Conservation (phyloP, 441 rosid species). For the Biscutella auriculata region DNA sequence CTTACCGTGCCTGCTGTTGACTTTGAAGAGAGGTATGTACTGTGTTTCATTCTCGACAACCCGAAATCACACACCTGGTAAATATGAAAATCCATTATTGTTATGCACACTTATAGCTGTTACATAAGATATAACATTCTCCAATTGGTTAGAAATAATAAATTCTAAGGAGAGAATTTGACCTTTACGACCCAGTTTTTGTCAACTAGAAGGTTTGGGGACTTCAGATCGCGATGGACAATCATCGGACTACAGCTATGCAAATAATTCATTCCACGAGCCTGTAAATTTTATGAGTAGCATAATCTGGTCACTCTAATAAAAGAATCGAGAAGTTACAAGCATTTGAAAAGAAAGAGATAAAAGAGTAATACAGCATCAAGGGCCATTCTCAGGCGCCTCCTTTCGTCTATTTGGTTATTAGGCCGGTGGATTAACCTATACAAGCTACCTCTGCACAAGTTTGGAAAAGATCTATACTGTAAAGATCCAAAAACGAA, state of each 20-base stretch:
- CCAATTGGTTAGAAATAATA: conserved; percentile 10
- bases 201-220: conserved; percentile 94
- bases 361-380: conserved; percentile 59
- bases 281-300: conserved; percentile 36
- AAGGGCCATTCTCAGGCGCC: conserved; percentile 90
- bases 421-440: conserved; percentile 82
- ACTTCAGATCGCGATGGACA: conserved; percentile 89
- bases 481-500: neutral
- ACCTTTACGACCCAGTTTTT: conserved; percentile 97
- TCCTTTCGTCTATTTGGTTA: conserved; percentile 84
- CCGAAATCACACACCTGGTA: conserved; percentile 86
- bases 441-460: conserved; percentile 96
- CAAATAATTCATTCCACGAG: conserved; percentile 96
- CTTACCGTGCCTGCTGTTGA: conserved; percentile 97
- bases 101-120: conserved; percentile 6
- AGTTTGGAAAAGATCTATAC: neutral
- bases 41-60: conserved; percentile 77
- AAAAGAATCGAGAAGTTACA: neutral
- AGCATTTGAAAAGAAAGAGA: neutral
- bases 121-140: neutral
- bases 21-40: conserved; percentile 84
- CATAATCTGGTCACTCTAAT: neutral
- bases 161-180: neutral
- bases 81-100: conserved; percentile 53
- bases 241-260: conserved; percentile 77